Base-by-base conservation (phyloP, 2,329 filamentous ascomycete species). In the Colletotrichum tropicicola region DNA sequence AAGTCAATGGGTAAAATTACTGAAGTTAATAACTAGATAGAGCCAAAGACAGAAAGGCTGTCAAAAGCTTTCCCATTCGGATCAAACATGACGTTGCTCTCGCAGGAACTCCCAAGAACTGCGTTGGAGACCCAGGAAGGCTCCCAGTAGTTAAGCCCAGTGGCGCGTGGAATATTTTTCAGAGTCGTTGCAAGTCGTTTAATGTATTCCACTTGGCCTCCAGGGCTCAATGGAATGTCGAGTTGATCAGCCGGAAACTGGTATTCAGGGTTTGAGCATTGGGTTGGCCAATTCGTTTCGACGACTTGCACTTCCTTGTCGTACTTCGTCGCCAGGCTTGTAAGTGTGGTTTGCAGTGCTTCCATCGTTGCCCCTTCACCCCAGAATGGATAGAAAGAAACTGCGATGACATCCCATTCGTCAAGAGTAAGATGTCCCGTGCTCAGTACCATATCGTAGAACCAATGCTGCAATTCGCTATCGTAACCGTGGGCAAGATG, bases 301-400 rank as follows among this genome's bases (percentile, higher is more conserved):
- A 54, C 51, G 3, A 54, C 51, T 15, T 54, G 51, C 6, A 54
- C 51, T 10, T 54, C 51, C 35, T 54, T 54, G 21, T 19, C 23
- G 37, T 54, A 54, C 21, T 54, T n/a, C 8, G 17, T 39, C 12
- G 51, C 32, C 13, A 54, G 17, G 21, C 32, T 25, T 9, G 17
- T 41, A 8, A 54, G 35, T 4, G 51, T 25, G 12, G 19, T 41
- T 17, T 25, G 21, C 12, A 54, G 51, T 6, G 19, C 25, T 15
- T 39, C 21, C 19, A 54, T 25, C 23, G 51, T 54, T n/a, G 51
- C 51, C 13, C 21, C 21, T 13, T 39, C 32, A 13, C 51, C 37
- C 51, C 51, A 54, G 23, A 54, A 54, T 5, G 35, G 51, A n/a
- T 54, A 54, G 35, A 54, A 54, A 13, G 51, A 54, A 5, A 54